phyloP scores from a whole-genome alignment of 2,329 filamentous ascomycete species.

The Cytospora leucostoma region DNA sequence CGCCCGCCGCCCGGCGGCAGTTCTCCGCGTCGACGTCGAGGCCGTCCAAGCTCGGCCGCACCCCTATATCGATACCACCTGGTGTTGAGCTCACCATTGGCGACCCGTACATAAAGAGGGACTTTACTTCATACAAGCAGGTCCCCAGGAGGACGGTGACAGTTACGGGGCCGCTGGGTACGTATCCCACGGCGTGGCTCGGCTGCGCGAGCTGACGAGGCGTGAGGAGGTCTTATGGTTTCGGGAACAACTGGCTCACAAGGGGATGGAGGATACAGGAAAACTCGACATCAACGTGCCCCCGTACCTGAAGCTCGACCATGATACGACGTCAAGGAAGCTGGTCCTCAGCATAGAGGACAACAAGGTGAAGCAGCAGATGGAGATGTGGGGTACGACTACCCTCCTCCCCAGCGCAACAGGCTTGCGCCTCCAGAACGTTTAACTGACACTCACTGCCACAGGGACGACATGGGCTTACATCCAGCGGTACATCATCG shows the following conservation, averaged over 20 bases:
- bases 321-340: slow-evolving; percentile 64
- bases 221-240: background rate
- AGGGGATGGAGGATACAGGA: slow-evolving; percentile 48
- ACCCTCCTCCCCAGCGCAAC: background rate
- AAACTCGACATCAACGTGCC: slow-evolving; percentile 78
- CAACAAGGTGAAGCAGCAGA: slow-evolving; percentile 69
- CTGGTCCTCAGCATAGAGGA: slow-evolving; percentile 72
- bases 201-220: slow-evolving; percentile 7
- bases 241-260: slow-evolving; percentile 27
- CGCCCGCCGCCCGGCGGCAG: slow-evolving; percentile 45
- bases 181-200: slow-evolving; percentile 31
- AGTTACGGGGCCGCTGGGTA: slow-evolving; percentile 79
- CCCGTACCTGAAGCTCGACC: slow-evolving; percentile 70
- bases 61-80: slow-evolving; percentile 77
- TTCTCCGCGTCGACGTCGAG: slow-evolving; percentile 73
- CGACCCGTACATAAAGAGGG: slow-evolving; percentile 56
- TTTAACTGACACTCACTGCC: slow-evolving; percentile 31
- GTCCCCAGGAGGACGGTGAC: slow-evolving; percentile 68
- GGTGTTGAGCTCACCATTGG: slow-evolving; percentile 77
- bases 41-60: slow-evolving; percentile 82
- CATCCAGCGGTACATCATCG: slow-evolving; percentile 85
- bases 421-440: background rate
- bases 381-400: slow-evolving; percentile 87
- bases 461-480: slow-evolving; percentile 87
- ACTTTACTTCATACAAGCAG: slow-evolving; percentile 60